Evolutionary conservation across 2,329 filamentous ascomycete genomes (phyloP).

Genomic region (Malbranchea zuffiana): DNA sequence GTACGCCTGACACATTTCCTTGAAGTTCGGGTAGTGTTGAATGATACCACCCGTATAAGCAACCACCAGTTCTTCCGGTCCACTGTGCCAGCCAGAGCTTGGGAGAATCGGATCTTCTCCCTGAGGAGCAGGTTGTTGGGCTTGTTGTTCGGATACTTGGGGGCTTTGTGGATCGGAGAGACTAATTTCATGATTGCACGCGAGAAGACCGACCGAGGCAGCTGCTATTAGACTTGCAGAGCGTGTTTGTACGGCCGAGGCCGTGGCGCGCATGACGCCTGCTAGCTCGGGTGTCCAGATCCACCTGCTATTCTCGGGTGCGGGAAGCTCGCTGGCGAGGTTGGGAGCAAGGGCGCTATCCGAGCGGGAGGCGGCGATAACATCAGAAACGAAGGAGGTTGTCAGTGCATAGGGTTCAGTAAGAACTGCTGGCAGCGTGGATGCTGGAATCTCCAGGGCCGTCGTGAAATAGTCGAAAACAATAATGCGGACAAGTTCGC

Average conservation of each 20-base stretch:
- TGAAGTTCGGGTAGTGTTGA: constrained; percentile 58
- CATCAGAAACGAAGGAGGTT: constrained; percentile 62
- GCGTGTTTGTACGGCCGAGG: constrained; percentile 58
- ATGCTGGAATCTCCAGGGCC: constrained; percentile 29
- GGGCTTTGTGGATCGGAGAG: constrained; percentile 13
- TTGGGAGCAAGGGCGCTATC: constrained; percentile 38
- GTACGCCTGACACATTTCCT: constrained; percentile 54
- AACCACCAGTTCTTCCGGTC: constrained; percentile 54
- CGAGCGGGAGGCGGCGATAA: constrained; percentile 47
- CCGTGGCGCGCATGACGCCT: constrained; percentile 52
- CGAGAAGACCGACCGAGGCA: constrained; percentile 58
- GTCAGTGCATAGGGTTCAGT: constrained; percentile 51
- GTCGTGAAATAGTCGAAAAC: constrained; percentile 53
- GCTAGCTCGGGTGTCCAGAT: constrained; percentile 54
- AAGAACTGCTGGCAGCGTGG: constrained; percentile 45
- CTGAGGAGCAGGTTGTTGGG: neutral
- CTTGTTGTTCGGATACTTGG: neutral
- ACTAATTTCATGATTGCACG: constrained; percentile 56
- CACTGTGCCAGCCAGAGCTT: constrained; percentile 35
- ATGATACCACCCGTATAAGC: constrained; percentile 70
- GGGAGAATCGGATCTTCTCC: constrained; percentile 4
- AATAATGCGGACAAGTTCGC: constrained; percentile 62
- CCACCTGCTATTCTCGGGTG: constrained; percentile 40
- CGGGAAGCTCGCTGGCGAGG: constrained; percentile 44
- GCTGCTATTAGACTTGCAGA: constrained; percentile 66